Evolutionary conservation across 2,329 filamentous ascomycete genomes (phyloP), one percentile per base, ranked within the genome.

Genomic region (Xylariaceae sp.): DNA sequence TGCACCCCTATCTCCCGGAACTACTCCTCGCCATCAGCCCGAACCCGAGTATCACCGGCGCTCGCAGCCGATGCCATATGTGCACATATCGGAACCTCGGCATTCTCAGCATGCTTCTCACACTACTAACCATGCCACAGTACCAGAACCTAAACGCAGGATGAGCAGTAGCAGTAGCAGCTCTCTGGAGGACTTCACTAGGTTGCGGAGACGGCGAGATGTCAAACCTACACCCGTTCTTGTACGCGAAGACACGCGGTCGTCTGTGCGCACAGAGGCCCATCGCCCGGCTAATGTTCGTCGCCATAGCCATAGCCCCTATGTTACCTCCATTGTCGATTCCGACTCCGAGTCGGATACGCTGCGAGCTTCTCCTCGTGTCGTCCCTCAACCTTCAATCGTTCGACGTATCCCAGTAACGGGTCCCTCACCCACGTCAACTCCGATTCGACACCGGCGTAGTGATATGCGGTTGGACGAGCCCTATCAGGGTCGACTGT

Each of bases 161-260:
- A 49, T 67, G 37, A 73, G 58, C 65, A 73, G 39, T 37, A 73
- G 72, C 50, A 73, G 73, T 41, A 72, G 74, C 34, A 73, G 73
- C 35, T 73, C 76, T 5, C 69, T 75, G 0, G 78, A 79, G 13
- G 75, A 75, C 13, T 69, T 74, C n/a, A 70, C 67, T 10, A 75
- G 78, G 45, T 75, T 80, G 45, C 75, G 77, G 57, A 83, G 81
- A 69, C 79, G 80, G 67, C 81, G 80, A 2, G 81, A 83, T 58
- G 76, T 78, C 55, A 76, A 77, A 2, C 73, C 73, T 2, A 73
- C 75, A 1, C 71, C 72, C 2, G 54, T 57, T 9, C 54, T 58
- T 37, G 51, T 57, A n/a, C 66, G 73, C 15, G 67, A 74, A 15
- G 65, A 67, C 18, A 53, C 53, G 13, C 64, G 64, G 2, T 10